These are phyloP conservation scores for Lactuca sativa DNA, from an alignment of 129 eudicot genomes.

Conservation along the genomic window DNA sequence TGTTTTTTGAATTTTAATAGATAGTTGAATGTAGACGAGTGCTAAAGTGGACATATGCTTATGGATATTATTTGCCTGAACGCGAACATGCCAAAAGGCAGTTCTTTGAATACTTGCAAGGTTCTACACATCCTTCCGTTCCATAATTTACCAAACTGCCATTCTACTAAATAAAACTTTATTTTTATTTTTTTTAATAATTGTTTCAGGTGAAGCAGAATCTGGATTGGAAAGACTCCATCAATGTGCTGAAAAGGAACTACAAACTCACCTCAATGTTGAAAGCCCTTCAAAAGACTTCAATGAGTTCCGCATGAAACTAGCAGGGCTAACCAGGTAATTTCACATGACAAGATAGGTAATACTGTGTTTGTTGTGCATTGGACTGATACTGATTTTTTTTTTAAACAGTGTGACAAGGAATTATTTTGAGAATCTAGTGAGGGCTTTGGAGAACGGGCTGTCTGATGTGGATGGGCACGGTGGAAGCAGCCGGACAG, in stretches of 20 bases:
- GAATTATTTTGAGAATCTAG: slow-evolving; percentile 91
- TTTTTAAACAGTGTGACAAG: slow-evolving; percentile 62
- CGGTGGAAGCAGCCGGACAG: slow-evolving; percentile 58
- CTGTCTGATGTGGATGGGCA: slow-evolving; percentile 78
- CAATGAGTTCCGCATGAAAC: slow-evolving; percentile 87
- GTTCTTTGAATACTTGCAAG: slow-evolving; percentile 97
- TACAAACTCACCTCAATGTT: slow-evolving; percentile 57
- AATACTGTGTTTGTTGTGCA: not conserved
- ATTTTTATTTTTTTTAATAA: not conserved
- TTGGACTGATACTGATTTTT: slow-evolving; percentile 2
- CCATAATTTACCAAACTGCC: not conserved
- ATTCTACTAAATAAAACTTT: not conserved
- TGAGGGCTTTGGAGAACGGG: slow-evolving; percentile 87
- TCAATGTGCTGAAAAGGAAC: slow-evolving; percentile 97
- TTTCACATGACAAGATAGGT: not conserved
- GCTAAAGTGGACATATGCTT: slow-evolving; percentile 95
- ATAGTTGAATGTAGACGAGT: slow-evolving; percentile 99
- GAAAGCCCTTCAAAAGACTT: slow-evolving; percentile 81
- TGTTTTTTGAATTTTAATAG: slow-evolving; percentile 36
- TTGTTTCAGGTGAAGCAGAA: slow-evolving; percentile 85
- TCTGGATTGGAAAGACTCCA: slow-evolving; percentile 94
- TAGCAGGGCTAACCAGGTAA: slow-evolving; percentile 94
- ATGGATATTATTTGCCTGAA: slow-evolving; percentile 89
- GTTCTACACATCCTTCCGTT: slow-evolving; percentile 35
- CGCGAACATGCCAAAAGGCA: slow-evolving; percentile 88